Evolutionary conservation across 2,329 filamentous ascomycete species (phyloP).

Genomic region (Colletotrichum sp.): DNA sequence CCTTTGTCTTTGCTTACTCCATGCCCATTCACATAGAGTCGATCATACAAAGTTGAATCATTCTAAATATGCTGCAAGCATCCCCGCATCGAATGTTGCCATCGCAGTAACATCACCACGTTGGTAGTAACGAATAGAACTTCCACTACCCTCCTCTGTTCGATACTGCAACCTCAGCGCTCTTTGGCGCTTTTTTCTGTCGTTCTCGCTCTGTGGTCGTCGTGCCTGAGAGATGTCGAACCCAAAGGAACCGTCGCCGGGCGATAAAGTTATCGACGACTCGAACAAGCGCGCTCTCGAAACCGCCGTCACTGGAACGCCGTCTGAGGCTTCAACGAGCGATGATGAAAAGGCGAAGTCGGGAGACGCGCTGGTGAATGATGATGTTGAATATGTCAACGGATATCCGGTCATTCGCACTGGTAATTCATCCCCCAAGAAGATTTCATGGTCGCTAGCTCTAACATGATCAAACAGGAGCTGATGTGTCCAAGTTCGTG

Average conservation of each 20-base stretch:
- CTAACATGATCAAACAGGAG: not conserved
- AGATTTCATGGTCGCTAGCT: rapidly evolving
- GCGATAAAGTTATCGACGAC: not conserved
- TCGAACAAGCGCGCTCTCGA: not conserved
- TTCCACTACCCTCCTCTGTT: not conserved
- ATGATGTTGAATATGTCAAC: not conserved
- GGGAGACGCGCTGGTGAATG: not conserved
- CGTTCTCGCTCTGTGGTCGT: not conserved
- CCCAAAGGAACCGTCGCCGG: not conserved
- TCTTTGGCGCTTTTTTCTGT: not conserved
- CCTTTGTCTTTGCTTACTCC: not conserved
- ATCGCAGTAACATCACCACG: not conserved
- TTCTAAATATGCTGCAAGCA: not conserved
- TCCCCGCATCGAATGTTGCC: not conserved
- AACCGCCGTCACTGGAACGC: not conserved
- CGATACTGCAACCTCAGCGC: rapidly evolving
- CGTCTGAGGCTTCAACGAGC: not conserved
- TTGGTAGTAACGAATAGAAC: not conserved
- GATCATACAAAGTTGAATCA: not conserved
- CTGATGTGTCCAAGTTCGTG: conserved; percentile 24
- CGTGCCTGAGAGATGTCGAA: not conserved
- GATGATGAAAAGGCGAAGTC: not conserved
- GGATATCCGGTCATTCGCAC: conserved; percentile 17
- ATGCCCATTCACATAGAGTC: not conserved
- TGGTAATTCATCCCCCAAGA: not conserved